These are phyloP conservation scores for Mucor irregularis DNA, from an alignment of 371 early-diverging fungal species.

Conservation along the genomic window DNA sequence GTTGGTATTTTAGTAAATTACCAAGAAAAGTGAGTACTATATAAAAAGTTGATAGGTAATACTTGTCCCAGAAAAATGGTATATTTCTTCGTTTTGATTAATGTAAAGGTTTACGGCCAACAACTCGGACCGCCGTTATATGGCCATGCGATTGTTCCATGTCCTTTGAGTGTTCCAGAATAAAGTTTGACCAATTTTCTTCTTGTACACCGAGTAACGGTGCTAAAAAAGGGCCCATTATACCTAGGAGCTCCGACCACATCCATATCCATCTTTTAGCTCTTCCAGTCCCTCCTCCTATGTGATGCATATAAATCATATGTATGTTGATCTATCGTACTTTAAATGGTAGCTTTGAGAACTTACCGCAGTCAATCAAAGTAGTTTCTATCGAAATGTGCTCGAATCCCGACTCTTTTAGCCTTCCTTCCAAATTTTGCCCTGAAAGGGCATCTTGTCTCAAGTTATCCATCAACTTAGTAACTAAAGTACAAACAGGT, in stretches of 20 bases:
- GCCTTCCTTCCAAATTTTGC: background rate
- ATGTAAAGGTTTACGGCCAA: constrained; percentile 4
- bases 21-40: too few relatives aligned
- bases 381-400: background rate
- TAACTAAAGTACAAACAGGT: background rate
- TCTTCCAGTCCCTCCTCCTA: background rate
- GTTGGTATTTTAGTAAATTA: too few relatives aligned
- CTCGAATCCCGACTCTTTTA: background rate
- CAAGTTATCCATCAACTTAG: background rate
- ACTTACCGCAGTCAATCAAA: background rate
- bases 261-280: constrained; percentile 2
- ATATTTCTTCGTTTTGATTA: constrained; percentile 1
- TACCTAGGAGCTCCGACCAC: background rate
- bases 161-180: background rate
- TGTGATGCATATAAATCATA: too few relatives aligned
- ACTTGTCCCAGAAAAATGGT: too few relatives aligned
- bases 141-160: constrained; percentile 4
- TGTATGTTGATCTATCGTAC: too few relatives aligned
- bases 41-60: too few relatives aligned
- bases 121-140: background rate
- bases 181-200: background rate
- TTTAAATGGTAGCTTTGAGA: too few relatives aligned
- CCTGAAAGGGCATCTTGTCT: constrained; percentile 2
- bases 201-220: background rate
- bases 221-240: background rate